These are phyloP conservation scores for Colletotrichum brevisporum DNA, from an alignment of 2,329 filamentous ascomycete species.

Conservation along the genomic window DNA sequence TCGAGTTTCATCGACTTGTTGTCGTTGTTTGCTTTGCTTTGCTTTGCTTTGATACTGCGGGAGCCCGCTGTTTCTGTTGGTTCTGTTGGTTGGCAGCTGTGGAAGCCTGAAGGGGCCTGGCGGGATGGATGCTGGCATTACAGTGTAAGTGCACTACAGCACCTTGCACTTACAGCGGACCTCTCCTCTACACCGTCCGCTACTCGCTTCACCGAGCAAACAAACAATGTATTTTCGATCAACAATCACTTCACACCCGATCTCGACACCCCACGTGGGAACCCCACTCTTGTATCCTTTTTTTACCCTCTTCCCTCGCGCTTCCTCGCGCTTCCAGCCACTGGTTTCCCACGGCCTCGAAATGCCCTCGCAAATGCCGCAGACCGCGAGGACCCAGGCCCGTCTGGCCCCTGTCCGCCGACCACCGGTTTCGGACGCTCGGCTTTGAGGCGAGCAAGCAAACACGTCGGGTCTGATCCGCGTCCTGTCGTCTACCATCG, in stretches of 20 bases:
- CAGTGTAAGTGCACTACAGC: too few species aligned
- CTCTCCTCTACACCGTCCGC: constrained; percentile 1
- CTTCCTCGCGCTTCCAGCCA: constrained; percentile 3
- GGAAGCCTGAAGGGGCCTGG: background rate
- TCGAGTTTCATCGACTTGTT: constrained; percentile 3
- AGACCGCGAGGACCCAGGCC: constrained; percentile 26
- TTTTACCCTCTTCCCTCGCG: background rate
- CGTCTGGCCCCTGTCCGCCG: constrained; percentile 9
- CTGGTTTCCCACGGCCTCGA: background rate
- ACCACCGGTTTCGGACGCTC: constrained; percentile 39
- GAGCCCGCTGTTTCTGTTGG: background rate
- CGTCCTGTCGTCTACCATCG: constrained; percentile 22
- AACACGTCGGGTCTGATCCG: constrained; percentile 27
- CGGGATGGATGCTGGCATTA: background rate
- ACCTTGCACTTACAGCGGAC: too few species aligned
- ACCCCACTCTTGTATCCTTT: constrained; percentile 7
- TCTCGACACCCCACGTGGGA: constrained; percentile 31
- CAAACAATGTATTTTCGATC: constrained; percentile 29
- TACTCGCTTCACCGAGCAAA: constrained; percentile 28
- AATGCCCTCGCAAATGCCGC: constrained; percentile 2
- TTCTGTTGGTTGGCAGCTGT: constrained; percentile 14
- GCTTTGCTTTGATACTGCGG: background rate
- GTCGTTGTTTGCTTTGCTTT: constrained; percentile 8
- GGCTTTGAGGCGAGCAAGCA: constrained; percentile 23
- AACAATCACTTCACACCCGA: constrained; percentile 14